A percentile compares a stretch with the other conserved stretches of the same genome.
Evolutionary conservation across 2,329 filamentous ascomycete genomes (phyloP).

Genomic region (Fusarium sp.): DNA sequence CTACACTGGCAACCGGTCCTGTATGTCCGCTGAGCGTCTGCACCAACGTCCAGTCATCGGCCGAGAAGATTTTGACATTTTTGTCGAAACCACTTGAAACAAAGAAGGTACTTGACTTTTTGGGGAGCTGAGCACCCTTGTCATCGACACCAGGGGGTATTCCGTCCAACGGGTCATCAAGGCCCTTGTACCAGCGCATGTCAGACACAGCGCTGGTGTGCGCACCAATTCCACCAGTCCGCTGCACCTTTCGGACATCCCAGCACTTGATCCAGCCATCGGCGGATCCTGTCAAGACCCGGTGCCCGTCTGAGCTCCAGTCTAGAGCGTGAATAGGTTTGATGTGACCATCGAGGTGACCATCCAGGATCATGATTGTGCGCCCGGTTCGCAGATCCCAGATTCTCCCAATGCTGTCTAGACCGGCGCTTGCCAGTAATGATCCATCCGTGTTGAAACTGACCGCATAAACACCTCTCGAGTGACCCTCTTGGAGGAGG

Average conservation of each 20-base stretch:
- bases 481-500: conserved; percentile 92
- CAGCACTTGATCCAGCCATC: conserved; percentile 99
- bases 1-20: conserved; percentile 90
- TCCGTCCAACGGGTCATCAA: conserved; percentile 77
- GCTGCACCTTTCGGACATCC: conserved; percentile 91
- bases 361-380: conserved; percentile 95
- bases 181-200: conserved; percentile 91
- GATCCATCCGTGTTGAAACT: conserved; percentile 93
- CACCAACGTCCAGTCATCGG: conserved; percentile 93
- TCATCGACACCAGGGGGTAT: conserved; percentile 70
- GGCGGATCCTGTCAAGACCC: conserved; percentile 91
- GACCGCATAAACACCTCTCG: conserved; percentile 90
- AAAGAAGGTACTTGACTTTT: conserved; percentile 92
- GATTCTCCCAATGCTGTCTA: conserved; percentile 93
- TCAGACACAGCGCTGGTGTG: conserved; percentile 94
- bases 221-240: conserved; percentile 86
- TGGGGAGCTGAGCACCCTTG: conserved; percentile 76
- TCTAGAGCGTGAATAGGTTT: conserved; percentile 93
- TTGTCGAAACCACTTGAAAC: conserved; percentile 93
- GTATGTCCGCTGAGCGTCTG: conserved; percentile 92
- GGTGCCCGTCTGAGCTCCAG: conserved; percentile 91
- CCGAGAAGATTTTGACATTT: conserved; percentile 94
- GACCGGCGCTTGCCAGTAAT: conserved; percentile 88
- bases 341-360: conserved; percentile 83
- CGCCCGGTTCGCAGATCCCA: conserved; percentile 95